Percentiles rank a stretch among this genome's conserved stretches.
Conservation (phyloP, 1,284 basidiomycete genomes). For the Ceratorhiza oryzae-sativae region DNA sequence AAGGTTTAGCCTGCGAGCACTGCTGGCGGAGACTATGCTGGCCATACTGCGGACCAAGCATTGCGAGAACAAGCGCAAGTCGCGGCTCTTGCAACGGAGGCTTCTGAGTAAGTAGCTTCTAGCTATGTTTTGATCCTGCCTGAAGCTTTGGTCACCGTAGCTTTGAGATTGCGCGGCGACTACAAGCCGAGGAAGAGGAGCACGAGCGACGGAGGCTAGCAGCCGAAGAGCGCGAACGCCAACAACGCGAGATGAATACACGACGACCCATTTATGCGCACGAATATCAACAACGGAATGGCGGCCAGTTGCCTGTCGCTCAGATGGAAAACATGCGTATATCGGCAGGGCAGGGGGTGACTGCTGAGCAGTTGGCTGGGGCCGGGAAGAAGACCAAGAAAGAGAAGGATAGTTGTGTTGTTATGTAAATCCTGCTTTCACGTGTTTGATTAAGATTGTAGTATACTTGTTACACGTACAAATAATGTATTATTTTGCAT, state of each 20-base stretch:
- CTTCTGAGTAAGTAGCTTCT: slow-evolving; percentile 59
- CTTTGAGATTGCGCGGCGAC: slow-evolving; percentile 66
- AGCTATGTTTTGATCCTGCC: not conserved
- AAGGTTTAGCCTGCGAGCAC: slow-evolving; percentile 69
- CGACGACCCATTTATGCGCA: slow-evolving; percentile 49
- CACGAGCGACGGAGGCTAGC: slow-evolving; percentile 46
- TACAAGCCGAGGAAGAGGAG: slow-evolving; percentile 78
- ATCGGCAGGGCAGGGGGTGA: slow-evolving; percentile 13
- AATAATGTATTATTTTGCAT: not conserved
- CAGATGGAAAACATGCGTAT: slow-evolving; percentile 44
- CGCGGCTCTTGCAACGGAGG: slow-evolving; percentile 49
- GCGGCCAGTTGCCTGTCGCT: slow-evolving; percentile 46
- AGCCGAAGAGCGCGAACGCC: slow-evolving; percentile 26
- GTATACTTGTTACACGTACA: not conserved
- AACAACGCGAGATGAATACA: not conserved
- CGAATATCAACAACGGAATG: slow-evolving; percentile 52
- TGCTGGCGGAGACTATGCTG: slow-evolving; percentile 80
- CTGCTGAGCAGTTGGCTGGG: slow-evolving; percentile 29
- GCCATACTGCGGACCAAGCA: slow-evolving; percentile 69
- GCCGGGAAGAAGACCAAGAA: slow-evolving; percentile 51
- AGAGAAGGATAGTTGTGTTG: slow-evolving; percentile 65
- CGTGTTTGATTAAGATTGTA: not conserved
- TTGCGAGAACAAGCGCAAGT: slow-evolving; percentile 48
- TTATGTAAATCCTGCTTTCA: slow-evolving; percentile 59
- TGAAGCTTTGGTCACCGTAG: slow-evolving; percentile 51